These are phyloP conservation scores for Paecilomyces fulvus DNA, from an alignment of 2,329 filamentous ascomycete species.

Conservation along the genomic window DNA sequence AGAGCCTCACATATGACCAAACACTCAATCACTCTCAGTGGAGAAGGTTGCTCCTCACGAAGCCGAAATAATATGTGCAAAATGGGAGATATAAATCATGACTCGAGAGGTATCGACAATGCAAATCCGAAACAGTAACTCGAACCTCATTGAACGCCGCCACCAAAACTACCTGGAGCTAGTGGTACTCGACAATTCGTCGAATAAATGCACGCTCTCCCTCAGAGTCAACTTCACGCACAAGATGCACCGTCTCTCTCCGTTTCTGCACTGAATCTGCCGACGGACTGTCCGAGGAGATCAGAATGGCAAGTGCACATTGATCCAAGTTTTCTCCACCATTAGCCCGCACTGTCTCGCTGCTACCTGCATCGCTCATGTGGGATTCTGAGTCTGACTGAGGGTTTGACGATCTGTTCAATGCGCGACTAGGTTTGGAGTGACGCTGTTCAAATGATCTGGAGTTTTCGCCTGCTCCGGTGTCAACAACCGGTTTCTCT, in stretches of 20 bases:
- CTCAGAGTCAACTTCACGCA: slow-evolving; percentile 21
- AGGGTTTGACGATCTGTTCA: neutral
- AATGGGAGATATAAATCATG: neutral
- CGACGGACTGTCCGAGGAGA: neutral
- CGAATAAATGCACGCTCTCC: slow-evolving; percentile 26
- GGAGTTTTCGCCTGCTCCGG: neutral
- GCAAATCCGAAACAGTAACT: neutral
- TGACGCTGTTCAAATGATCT: too few species aligned
- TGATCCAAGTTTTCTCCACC: neutral
- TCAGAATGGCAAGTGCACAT: neutral
- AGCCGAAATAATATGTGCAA: neutral
- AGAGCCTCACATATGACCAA: neutral
- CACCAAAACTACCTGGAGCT: slow-evolving; percentile 3
- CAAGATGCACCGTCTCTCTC: slow-evolving; percentile 22
- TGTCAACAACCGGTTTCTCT: neutral
- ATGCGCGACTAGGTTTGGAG: too few species aligned
- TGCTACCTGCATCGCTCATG: neutral
- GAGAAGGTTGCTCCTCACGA: neutral
- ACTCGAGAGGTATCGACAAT: neutral
- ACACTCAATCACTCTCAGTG: neutral
- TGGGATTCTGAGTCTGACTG: neutral
- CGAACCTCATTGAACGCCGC: neutral
- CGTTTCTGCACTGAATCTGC: slow-evolving; percentile 15
- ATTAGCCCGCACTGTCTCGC: neutral
- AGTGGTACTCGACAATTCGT: slow-evolving; percentile 29